These are phyloP conservation scores for Colletotrichum simmondsii DNA, from an alignment of 2,329 filamentous ascomycete species.

Conservation along the genomic window DNA sequence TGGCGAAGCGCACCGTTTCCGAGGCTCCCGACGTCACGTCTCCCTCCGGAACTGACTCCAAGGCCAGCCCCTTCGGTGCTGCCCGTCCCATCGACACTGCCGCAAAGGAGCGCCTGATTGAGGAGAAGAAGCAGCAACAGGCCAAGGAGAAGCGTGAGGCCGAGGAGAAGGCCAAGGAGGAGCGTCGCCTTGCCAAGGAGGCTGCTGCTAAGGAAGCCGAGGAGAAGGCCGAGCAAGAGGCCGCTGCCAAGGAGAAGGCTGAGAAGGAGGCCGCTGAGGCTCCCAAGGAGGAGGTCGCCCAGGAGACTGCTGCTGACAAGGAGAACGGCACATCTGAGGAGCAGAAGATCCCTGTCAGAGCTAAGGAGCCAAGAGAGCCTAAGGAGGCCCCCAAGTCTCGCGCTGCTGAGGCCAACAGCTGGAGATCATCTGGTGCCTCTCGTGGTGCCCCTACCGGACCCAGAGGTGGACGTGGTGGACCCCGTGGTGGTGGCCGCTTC, in stretches of 20 bases:
- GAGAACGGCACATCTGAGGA: constrained; percentile 53
- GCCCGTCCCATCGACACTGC: constrained; percentile 95
- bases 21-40: constrained; percentile 68
- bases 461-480: constrained; percentile 37
- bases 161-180: constrained; percentile 87
- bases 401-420: constrained; percentile 68
- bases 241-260: constrained; percentile 44
- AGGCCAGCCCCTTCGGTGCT: constrained; percentile 93
- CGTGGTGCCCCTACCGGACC: constrained; percentile 56
- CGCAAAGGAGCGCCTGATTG: constrained; percentile 87
- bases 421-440: constrained; percentile 65
- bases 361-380: constrained; percentile 51
- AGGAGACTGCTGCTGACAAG: constrained; percentile 41
- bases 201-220: constrained; percentile 69
- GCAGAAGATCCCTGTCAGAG: constrained; percentile 56
- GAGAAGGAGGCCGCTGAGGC: constrained; percentile 45
- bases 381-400: constrained; percentile 63
- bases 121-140: constrained; percentile 83
- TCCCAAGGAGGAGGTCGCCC: constrained; percentile 22
- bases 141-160: constrained; percentile 86
- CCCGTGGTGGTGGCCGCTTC: constrained; percentile 55
- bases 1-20: constrained; percentile 90
- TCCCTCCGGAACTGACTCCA: constrained; percentile 73
- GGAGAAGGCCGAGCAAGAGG: constrained; percentile 54
- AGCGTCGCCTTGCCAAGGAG: constrained; percentile 73